Evolutionary conservation across 495 filamentous ascomycete genomes (phyloP), one percentile per base, ranked within the genome.

Genomic region (Pseudoneurospora amorphoporcata): DNA sequence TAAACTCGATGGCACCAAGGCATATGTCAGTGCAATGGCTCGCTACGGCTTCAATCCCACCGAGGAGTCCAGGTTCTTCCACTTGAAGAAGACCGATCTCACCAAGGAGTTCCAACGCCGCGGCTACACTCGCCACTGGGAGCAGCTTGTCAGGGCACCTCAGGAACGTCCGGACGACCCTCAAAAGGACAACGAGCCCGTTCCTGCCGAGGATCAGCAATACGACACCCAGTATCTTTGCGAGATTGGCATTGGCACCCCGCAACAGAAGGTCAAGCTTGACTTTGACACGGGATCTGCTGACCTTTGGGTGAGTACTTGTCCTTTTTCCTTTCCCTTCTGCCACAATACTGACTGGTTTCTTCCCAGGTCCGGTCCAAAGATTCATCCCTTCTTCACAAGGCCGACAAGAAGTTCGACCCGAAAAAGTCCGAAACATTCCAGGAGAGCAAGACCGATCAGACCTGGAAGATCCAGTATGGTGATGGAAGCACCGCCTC

Each of bases 281-380:
- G 89, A 93, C 77, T 92, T 94, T 75, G 92, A 95, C 80, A 93
- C 92, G 39, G 92, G 91, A 12, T 92, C 90, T 61, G 84, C 90
- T 8, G 92, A 94, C 85, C 84, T 93, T 45, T 95, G 91, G 92
- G 91, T 94, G 84, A 72, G 86, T 76, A 65, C 29, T 17, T 14
- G 19, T 39, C 4, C 37, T 19, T 4, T 42, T 10, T 32, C 6
- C 12, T 41, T 68, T 65, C 32, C 8, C 10, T 32, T 35, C 53
- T 68, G 45, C 8, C n/a, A 45, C 35, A 3, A 39, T 3, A 39
- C 35, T n/a, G 16, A 72, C 73, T 23, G 72, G 53, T 61, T 58
- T 69, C 73, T 82, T 75, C 10, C 40, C 8, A 90, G 89, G 83
- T 91, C 42, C 91, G 89, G 83, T 92, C 90, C 42, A 89, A 84